Evolutionary conservation across 2,329 filamentous ascomycete genomes (phyloP), one percentile per base, ranked within the genome.

Genomic region (Thermomyces lanuginosus): DNA sequence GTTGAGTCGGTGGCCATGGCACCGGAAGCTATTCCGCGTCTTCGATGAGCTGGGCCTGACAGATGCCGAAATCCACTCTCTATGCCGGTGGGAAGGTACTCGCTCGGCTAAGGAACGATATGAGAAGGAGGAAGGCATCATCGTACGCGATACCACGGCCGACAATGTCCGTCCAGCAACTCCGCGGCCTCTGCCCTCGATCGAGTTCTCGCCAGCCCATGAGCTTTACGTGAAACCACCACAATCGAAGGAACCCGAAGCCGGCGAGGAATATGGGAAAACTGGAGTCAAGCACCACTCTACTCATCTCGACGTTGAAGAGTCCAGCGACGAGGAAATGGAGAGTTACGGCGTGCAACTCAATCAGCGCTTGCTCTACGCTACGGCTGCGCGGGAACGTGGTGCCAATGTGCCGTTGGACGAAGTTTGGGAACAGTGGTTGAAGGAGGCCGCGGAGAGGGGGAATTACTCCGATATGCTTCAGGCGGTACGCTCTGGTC

Each of bases 21-120:
- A 76, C 48, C 56, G 57, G 36, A 58, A 58, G 33, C 56, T 76
- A 1, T 75, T 76, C 49, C 56, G 56, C 12, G 66, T 62, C 15
- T 74, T 76, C 38, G 68, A 75, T 45, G 53, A 61, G 9, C 56
- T 76, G 12, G 53, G 58, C 8, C 43, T 75, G 33, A 74, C 70
- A 2, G 58, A 65, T 31, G 51, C 56, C 18, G 71, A 76, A 43
- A 72, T 76, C 31, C 58, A 63, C 28, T 64, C 61, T 20, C 60
- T 76, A 33, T 75, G 71, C 49, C 62, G 66, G 31, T 76, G 71
- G 60, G 53, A 64, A 38, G 51, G 60, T 8, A 61, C 60, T 35
- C 58, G 60, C 43, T 61, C 54, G 16, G 54, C 55, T 9, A 53
- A 56, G 27, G 48, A 60, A 35, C 49, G 51, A 29, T 60, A 60